A percentile compares a stretch with the other conserved stretches of the same genome.
These are phyloP conservation scores for Arabis alpina DNA, from an alignment of 345 rosid genomes.

Conservation along the genomic window DNA sequence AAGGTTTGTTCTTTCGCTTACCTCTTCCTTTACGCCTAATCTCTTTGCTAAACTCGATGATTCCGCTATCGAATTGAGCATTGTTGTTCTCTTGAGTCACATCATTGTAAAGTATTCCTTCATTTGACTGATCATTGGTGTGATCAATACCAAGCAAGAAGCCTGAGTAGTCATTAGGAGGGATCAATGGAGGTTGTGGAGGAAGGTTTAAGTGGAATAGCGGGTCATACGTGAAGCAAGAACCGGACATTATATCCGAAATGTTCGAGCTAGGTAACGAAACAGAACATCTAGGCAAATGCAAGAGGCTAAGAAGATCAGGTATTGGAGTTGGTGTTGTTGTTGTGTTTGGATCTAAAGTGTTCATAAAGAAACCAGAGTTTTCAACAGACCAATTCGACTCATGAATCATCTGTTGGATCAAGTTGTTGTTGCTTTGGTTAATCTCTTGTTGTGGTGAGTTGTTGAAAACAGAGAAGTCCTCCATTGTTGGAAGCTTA, in stretches of 20 bases:
- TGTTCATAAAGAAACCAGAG: conserved; percentile 43
- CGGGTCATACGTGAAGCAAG: conserved; percentile 59
- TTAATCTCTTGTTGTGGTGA: no score
- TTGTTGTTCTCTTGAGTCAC: conserved; percentile 43
- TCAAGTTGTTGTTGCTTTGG: conserved; percentile 36
- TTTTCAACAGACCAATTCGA: conserved; percentile 42
- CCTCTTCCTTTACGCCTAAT: conserved; percentile 52
- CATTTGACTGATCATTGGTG: conserved; percentile 23
- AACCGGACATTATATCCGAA: conserved; percentile 44
- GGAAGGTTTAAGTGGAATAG: conserved; percentile 61
- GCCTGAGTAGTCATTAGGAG: conserved; percentile 38
- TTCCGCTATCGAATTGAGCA: conserved; percentile 49
- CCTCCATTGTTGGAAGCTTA: conserved; percentile 46
- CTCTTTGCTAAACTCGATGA: conserved; percentile 57
- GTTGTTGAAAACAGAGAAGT: conserved; percentile 33
- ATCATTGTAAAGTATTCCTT: conserved; percentile 1
- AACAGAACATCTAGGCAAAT: conserved; percentile 53
- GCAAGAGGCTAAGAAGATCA: conserved; percentile 71
- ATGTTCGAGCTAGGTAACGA: conserved; percentile 47
- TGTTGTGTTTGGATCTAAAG: conserved; percentile 39
- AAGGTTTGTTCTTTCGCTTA: conserved; percentile 62
- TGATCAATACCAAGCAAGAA: conserved; percentile 48
- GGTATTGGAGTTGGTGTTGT: conserved; percentile 48
- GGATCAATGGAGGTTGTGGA: conserved; percentile 63
- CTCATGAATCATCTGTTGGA: conserved; percentile 44